phyloP scores from a whole-genome alignment of 768 basidiomycete genomes.

The Lactarius psammicola region DNA sequence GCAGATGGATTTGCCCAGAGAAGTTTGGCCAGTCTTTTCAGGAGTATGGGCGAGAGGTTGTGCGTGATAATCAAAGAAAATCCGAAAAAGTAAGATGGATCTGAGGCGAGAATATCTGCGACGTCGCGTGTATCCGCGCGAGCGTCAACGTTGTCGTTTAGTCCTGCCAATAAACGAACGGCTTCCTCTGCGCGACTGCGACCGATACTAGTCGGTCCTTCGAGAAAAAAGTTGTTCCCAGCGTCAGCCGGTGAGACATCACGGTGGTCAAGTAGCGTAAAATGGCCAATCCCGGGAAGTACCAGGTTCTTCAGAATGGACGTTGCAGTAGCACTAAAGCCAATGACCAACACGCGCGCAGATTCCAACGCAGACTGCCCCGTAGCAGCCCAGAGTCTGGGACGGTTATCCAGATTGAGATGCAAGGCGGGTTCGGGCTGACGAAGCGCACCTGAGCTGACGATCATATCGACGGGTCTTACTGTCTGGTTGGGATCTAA shows the following conservation, averaged over 20 bases:
- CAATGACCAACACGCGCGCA: conserved; percentile 77
- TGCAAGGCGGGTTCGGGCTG: not conserved
- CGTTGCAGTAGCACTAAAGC: conserved; percentile 79
- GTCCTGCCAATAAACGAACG: conserved; percentile 71
- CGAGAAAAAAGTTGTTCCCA: conserved; percentile 96
- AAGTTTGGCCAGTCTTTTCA: conserved; percentile 58
- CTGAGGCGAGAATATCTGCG: conserved; percentile 53
- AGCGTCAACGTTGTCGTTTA: conserved; percentile 86
- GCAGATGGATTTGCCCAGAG: conserved; percentile 64
- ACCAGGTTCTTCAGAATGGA: conserved; percentile 95
- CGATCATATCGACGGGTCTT: conserved; percentile 94
- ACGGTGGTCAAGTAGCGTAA: conserved; percentile 79
- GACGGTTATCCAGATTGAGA: not conserved
- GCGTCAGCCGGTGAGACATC: conserved; percentile 70
- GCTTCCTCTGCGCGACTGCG: conserved; percentile 78
- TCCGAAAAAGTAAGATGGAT: conserved; percentile 53
- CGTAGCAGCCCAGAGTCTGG: conserved; percentile 87
- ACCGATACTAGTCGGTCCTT: conserved; percentile 71
- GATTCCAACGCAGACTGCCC: conserved; percentile 89
- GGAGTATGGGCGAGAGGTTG: conserved; percentile 59
- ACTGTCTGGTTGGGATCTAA: conserved; percentile 68
- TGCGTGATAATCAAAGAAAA: conserved; percentile 85
- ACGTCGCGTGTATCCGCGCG: conserved; percentile 56
- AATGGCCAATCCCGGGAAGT: conserved; percentile 93
- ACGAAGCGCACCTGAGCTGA: conserved; percentile 70